These are phyloP conservation scores for Penicillium freii DNA, from an alignment of 2,329 filamentous ascomycete genomes.

Conservation along the genomic window DNA sequence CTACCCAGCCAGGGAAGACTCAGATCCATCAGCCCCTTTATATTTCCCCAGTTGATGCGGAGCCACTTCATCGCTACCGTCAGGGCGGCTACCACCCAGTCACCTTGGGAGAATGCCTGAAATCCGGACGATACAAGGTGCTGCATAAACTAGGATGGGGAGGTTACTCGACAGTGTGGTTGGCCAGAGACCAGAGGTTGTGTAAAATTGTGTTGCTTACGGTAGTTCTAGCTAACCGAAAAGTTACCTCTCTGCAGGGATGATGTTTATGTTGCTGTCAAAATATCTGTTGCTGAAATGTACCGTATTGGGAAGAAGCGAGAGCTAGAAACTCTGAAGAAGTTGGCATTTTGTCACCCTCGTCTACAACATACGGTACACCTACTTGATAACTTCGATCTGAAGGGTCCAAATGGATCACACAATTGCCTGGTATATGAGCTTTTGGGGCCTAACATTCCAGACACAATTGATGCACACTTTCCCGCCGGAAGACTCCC, in stretches of 20 bases:
- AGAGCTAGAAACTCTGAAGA: constrained; percentile 20
- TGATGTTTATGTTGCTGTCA: constrained; percentile 26
- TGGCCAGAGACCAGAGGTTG: constrained; percentile 32
- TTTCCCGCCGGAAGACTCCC: constrained; percentile 40
- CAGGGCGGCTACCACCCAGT: constrained; percentile 38
- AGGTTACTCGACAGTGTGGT: constrained; percentile 39
- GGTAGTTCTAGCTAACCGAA: constrained; percentile 10
- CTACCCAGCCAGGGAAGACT: neutral
- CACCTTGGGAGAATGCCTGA: constrained; percentile 30
- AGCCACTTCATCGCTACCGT: constrained; percentile 26
- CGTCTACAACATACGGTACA: constrained; percentile 33
- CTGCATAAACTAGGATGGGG: constrained; percentile 41
- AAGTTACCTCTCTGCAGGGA: constrained; percentile 18
- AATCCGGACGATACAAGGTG: constrained; percentile 34
- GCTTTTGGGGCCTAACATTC: constrained; percentile 43
- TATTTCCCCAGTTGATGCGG: constrained; percentile 17
- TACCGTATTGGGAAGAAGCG: constrained; percentile 8
- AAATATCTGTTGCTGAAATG: constrained; percentile 21
- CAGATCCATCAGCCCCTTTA: constrained; percentile 8
- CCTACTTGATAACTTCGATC: constrained; percentile 39
- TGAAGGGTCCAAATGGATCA: constrained; percentile 46
- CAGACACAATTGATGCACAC: constrained; percentile 36
- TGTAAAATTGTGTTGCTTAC: neutral
- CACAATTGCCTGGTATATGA: constrained; percentile 49
- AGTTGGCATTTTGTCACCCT: constrained; percentile 14